These are phyloP conservation scores for Microdochium trichocladiopsis DNA, from an alignment of 2,329 filamentous ascomycete genomes.

Conservation along the genomic window DNA sequence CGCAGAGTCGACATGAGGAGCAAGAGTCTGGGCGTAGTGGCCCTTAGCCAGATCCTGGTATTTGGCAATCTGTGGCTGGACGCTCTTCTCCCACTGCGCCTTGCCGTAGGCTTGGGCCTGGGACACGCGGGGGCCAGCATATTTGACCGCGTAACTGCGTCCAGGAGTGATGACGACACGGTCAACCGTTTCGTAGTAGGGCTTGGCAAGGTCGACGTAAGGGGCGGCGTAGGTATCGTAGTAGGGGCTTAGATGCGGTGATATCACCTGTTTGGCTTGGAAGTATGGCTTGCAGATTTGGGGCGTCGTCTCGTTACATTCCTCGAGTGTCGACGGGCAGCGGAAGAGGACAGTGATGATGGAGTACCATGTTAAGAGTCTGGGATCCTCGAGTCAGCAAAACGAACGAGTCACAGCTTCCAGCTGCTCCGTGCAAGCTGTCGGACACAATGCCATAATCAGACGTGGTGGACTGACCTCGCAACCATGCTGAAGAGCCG, in stretches of 20 bases:
- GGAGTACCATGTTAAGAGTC: conserved; percentile 68
- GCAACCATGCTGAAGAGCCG: background rate
- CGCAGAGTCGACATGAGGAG: conserved; percentile 64
- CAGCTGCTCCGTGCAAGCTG: background rate
- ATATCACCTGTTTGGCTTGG: conserved; percentile 51
- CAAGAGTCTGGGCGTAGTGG: conserved; percentile 65
- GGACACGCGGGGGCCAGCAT: conserved; percentile 67
- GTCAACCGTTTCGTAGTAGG: conserved; percentile 62
- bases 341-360: conserved; percentile 75
- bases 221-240: conserved; percentile 79
- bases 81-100: conserved; percentile 70
- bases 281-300: conserved; percentile 80
- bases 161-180: conserved; percentile 63
- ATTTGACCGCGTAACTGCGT: conserved; percentile 58
- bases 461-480: background rate
- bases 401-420: too few species aligned
- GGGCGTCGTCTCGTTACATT: conserved; percentile 64
- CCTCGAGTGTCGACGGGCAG: conserved; percentile 65
- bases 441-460: too few species aligned
- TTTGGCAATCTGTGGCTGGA: conserved; percentile 67
- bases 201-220: conserved; percentile 69
- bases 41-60: conserved; percentile 53
- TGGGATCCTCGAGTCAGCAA: background rate
- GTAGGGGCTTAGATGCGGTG: conserved; percentile 76
- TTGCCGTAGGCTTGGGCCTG: conserved; percentile 60